These are phyloP conservation scores for Phytophthora sansomeana DNA, from an alignment of 352 stramenopile genomes.

Conservation along the genomic window DNA sequence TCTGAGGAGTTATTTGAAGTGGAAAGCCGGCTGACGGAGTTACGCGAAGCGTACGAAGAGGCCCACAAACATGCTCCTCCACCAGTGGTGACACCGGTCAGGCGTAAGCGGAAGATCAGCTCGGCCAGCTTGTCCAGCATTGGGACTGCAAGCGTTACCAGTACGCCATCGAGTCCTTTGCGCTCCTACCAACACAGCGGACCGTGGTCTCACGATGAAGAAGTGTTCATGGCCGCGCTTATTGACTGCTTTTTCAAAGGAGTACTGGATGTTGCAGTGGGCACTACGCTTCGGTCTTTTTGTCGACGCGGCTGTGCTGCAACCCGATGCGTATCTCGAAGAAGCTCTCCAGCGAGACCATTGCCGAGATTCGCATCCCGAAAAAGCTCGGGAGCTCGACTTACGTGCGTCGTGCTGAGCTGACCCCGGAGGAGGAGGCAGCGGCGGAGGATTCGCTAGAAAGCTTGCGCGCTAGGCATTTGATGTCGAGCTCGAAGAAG, in stretches of 20 bases:
- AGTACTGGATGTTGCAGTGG: conserved; percentile 60
- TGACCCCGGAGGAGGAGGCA: conserved; percentile 42
- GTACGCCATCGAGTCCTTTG: conserved; percentile 32
- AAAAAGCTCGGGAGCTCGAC: conserved; percentile 81
- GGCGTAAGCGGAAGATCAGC: conserved; percentile 44
- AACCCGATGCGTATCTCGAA: conserved; percentile 85
- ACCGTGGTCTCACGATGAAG: conserved; percentile 73
- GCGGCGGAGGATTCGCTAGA: conserved; percentile 48
- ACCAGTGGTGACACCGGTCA: conserved; percentile 15
- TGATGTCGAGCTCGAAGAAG: conserved; percentile 33
- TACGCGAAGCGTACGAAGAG: conserved; percentile 56
- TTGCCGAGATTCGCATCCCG: conserved; percentile 72
- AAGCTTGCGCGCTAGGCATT: conserved; percentile 46
- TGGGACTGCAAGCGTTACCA: conserved; percentile 29
- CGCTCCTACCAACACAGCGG: conserved; percentile 59
- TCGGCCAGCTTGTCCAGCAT: conserved; percentile 38
- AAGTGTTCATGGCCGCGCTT: conserved; percentile 67
- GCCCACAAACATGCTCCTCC: conserved; percentile 38
- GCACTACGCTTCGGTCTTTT: conserved; percentile 73
- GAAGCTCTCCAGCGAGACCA: conserved; percentile 75
- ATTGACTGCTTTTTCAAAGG: conserved; percentile 82
- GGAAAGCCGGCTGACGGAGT: conserved; percentile 54
- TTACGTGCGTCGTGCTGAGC: conserved; percentile 52
- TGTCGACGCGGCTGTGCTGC: conserved; percentile 68
- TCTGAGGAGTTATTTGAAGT: conserved; percentile 62